Conservation (phyloP, 2,329 filamentous ascomycete genomes). For the Xylaria sp. region DNA sequence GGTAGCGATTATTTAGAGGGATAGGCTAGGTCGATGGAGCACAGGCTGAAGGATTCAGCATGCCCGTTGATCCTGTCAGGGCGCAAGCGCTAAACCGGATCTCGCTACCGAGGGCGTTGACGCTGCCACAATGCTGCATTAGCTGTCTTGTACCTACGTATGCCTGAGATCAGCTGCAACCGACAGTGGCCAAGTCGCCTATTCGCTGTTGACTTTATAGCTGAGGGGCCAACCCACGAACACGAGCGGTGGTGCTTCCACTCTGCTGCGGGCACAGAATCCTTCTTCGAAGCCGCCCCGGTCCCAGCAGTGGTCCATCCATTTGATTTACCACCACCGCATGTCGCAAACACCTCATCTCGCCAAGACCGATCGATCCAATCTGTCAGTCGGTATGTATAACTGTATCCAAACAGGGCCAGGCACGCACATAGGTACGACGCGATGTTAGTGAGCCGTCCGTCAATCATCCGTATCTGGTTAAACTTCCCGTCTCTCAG, state of each 20-base stretch:
- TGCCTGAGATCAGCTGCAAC: slow-evolving; percentile 18
- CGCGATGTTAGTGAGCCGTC: slow-evolving; percentile 13
- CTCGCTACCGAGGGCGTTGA: slow-evolving; percentile 35
- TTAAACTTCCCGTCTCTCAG: slow-evolving; percentile 27
- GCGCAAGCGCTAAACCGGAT: slow-evolving; percentile 38
- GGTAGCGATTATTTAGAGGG: background rate
- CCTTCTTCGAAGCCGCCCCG: background rate
- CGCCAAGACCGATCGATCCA: slow-evolving; percentile 23
- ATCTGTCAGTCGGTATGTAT: slow-evolving; percentile 21
- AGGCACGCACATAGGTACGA: slow-evolving; percentile 14
- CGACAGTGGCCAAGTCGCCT: background rate
- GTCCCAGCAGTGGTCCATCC: slow-evolving; percentile 2
- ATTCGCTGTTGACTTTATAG: slow-evolving; percentile 17
- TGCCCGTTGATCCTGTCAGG: slow-evolving; percentile 19
- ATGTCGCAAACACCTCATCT: slow-evolving; percentile 13
- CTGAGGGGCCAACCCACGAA: slow-evolving; percentile 23
- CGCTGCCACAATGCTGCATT: slow-evolving; percentile 17
- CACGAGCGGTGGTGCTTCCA: slow-evolving; percentile 16
- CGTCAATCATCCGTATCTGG: slow-evolving; percentile 31
- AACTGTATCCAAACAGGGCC: slow-evolving; percentile 17
- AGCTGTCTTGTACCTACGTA: background rate
- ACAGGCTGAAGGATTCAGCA: slow-evolving; percentile 32
- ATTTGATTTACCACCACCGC: slow-evolving; percentile 6
- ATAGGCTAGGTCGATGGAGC: background rate
- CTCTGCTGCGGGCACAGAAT: slow-evolving; percentile 17